These are phyloP conservation scores for Russula vinacea DNA, from an alignment of 768 basidiomycete genomes.

Conservation along the genomic window DNA sequence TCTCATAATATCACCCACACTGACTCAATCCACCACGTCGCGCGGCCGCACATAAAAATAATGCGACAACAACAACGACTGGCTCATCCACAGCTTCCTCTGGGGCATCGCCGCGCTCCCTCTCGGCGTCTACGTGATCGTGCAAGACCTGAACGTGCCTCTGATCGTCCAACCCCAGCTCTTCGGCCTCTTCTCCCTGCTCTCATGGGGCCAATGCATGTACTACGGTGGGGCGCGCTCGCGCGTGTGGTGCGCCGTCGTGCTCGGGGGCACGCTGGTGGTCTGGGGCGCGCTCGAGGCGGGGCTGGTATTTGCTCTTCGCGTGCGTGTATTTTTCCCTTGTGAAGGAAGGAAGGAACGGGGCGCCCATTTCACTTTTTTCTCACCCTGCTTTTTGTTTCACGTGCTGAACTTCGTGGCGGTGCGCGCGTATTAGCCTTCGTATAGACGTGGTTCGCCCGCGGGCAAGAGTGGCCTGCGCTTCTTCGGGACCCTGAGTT, in stretches of 20 bases:
- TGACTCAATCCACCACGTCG: too few species aligned
- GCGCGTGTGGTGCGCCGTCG: slow-evolving; percentile 34
- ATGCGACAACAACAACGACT: too few species aligned
- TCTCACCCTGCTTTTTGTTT: neutral
- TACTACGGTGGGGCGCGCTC: slow-evolving; percentile 57
- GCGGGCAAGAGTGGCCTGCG: slow-evolving; percentile 37
- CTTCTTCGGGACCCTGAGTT: slow-evolving; percentile 61
- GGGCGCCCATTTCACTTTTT: neutral
- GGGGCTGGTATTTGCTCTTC: slow-evolving; percentile 55
- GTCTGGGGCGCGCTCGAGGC: slow-evolving; percentile 57
- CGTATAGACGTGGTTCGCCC: slow-evolving; percentile 38
- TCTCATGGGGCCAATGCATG: slow-evolving; percentile 72
- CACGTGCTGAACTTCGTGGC: neutral
- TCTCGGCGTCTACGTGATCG: slow-evolving; percentile 64
- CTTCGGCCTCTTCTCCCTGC: slow-evolving; percentile 56
- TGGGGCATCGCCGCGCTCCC: slow-evolving; percentile 62
- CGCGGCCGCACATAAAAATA: too few species aligned
- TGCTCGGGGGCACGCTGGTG: slow-evolving; percentile 42
- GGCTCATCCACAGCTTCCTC: slow-evolving; percentile 45
- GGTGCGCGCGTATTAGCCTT: slow-evolving; percentile 35
- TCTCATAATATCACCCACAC: too few species aligned
- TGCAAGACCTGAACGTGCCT: slow-evolving; percentile 66
- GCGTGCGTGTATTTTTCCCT: slow-evolving; percentile 39
- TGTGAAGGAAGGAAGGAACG: too few species aligned
- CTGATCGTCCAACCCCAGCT: slow-evolving; percentile 66